Evolutionary conservation across 352 stramenopile genomes (phyloP).

Genomic region (Phytopythium sindhum): DNA sequence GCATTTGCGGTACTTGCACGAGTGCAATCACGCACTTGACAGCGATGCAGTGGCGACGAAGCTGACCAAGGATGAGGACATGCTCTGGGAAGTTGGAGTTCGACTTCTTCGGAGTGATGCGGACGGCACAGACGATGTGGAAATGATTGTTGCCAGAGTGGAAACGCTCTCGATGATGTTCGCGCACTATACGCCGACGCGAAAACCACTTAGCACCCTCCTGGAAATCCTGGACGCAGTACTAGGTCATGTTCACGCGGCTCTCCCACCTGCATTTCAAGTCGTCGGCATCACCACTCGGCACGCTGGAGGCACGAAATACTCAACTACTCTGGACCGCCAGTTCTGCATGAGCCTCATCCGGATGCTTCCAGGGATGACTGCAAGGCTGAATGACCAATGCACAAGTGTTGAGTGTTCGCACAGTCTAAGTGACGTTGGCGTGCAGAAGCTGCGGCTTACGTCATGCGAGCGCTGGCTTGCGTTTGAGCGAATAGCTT

Average conservation of each 20-base stretch:
- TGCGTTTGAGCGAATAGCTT: constrained; percentile 27
- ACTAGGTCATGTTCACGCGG: constrained; percentile 12
- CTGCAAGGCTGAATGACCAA: neutral
- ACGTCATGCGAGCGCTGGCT: constrained; percentile 23
- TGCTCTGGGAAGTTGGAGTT: constrained; percentile 12
- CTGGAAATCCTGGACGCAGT: constrained; percentile 20
- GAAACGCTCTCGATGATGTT: constrained; percentile 30
- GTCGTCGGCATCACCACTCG: neutral
- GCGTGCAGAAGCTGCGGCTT: neutral
- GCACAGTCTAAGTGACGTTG: neutral
- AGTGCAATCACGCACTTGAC: constrained; percentile 9
- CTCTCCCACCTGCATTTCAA: constrained; percentile 15
- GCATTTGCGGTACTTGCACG: constrained; percentile 37
- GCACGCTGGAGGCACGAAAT: neutral
- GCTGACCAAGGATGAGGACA: constrained; percentile 6
- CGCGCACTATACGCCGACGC: neutral
- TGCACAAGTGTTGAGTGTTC: neutral
- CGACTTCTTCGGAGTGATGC: neutral
- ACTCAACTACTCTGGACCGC: constrained; percentile 28
- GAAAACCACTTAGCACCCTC: constrained; percentile 1
- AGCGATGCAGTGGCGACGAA: neutral
- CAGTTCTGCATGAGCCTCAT: constrained; percentile 51
- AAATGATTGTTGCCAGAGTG: constrained; percentile 17
- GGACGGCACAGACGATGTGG: constrained; percentile 1
- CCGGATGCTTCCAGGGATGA: constrained; percentile 32